Base-by-base conservation (phyloP, 345 rosid species). In the Zanthoxylum bungeanum region DNA sequence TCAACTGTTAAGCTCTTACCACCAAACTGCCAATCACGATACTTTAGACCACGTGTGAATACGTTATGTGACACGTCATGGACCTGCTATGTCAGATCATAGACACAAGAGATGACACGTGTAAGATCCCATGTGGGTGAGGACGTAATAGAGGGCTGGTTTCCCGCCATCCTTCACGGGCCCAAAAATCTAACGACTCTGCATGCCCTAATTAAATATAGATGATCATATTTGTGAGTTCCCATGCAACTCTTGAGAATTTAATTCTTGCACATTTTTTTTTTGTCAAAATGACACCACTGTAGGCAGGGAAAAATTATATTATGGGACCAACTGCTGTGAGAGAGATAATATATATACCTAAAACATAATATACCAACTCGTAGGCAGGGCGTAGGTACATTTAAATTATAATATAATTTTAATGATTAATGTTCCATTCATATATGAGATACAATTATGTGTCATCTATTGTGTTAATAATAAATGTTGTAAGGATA, bases 161-260 rank as follows among this genome's bases (percentile, higher is more conserved):
- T 73, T 75, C 85, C 80, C 76, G 79, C 84, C 83, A 70, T 30
- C 73, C 73, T 57, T 69, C 77, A 27, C 51, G 75, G 78, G 75
- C 75, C 70, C 68, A n/a, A 27, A 2, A 51, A 9, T 59, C 70
- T 42, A 16, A 5, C 22, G 5, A 40, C 50, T 49, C 37, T 2
- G 63, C 34, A 7, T n/a, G 50, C 28, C 19, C 40, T 47, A 0
- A 14, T 63, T 16, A 46, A 5, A 57, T n/a, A n/a, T n/a, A 57
- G 52, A 46, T 46, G 42, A 49, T 50, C 46, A 3, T 2, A 4
- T 21, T 67, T 34, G 60, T 22, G 60, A 52, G 22, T 51, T 36
- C 34, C 49, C 39, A 22, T 36, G 71, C 71, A 52, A 40, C 46
- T 24, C 2, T n/a, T n/a, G n/a, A n/a, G n/a, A n/a, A n/a, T n/a